Evolutionary conservation across 164 flowering plant genomes (phyloP).

Genomic region (Dillenia turbinata): DNA sequence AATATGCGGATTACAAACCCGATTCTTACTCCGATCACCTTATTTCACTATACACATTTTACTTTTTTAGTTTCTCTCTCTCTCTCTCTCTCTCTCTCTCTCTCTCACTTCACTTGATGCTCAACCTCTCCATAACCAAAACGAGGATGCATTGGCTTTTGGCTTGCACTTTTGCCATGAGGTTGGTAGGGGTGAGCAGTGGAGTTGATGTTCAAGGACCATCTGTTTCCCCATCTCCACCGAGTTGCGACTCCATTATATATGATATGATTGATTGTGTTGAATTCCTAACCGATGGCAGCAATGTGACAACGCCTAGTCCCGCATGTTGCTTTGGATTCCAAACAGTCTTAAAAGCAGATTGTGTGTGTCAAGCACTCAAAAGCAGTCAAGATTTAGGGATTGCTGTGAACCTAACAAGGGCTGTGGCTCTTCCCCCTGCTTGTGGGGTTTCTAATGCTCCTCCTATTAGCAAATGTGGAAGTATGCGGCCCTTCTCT

Average conservation of each 20-base stretch:
- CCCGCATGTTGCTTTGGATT: constrained; percentile 17
- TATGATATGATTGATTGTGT: constrained; percentile 19
- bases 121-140: neutral
- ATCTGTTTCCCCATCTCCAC: neutral
- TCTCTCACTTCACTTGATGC: neutral
- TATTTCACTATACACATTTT: no score
- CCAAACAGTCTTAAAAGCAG: constrained; percentile 2
- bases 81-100: neutral
- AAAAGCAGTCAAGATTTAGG: constrained; percentile 10
- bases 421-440: constrained; percentile 11
- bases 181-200: neutral
- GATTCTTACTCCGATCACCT: no score
- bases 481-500: constrained; percentile 3
- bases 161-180: neutral
- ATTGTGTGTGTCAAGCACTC: constrained; percentile 19
- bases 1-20: no score
- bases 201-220: neutral
- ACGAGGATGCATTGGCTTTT: constrained; percentile 1
- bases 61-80: no score
- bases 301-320: constrained; percentile 1
- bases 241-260: constrained; percentile 12
- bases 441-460: constrained; percentile 12
- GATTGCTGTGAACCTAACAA: constrained; percentile 9
- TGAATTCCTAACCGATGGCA: constrained; percentile 3
- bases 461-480: constrained; percentile 7